Base-by-base conservation (phyloP, 2,329 filamentous ascomycete genomes). In the Apiospora malaysiana region DNA sequence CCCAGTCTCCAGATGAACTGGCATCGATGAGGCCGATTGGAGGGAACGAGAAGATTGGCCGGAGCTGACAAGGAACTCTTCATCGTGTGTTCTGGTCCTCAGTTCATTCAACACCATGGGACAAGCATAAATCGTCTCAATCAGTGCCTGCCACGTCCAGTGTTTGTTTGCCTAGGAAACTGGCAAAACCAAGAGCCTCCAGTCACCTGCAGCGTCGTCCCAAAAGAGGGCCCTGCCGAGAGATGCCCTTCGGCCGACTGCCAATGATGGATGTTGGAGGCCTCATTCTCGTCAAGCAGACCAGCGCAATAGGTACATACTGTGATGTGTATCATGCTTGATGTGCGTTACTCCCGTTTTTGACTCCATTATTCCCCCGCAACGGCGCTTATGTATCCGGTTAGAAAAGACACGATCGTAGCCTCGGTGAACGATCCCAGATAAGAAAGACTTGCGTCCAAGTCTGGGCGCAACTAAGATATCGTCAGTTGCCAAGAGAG, bases 401-500 rank as follows among this genome's bases (percentile, higher is more conserved):
- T 12, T 32, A 9, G 8, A 63, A 40, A 63, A n/a, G 32, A n/a
- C 56, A 23, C 32, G 32, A 40, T 23, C 27, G 12, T 7, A 37
- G 56, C 14, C 56, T 63, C 56, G 56, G 56, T 8, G 32, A 40
- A 40, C 21, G 18, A 40, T 40, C 18, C 56, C 27, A 63, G 27
- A 63, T n/a, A 21, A 63, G 56, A 63, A 63, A 63, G 18, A 14
- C 18, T 63, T 63, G 32, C 56, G 56, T 21, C 56, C 56, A 63
- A 63, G 56, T 23, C 56, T 40, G 56, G 40, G 56, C 56, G 32
- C 32, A n/a, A 40, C 32, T 12, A 32, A 6, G 32, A n/a, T 8
- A 40, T 40, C 32, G 27, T 40, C 56, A 63, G 32, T 63, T 63
- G 56, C 56, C 56, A 63, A 63, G 56, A 40, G 21, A n/a, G 5